A percentile compares a stretch with the other conserved stretches of the same genome.
phyloP scores from a whole-genome alignment of 306 rosid genomes.

The Begonia peltatifolia region DNA sequence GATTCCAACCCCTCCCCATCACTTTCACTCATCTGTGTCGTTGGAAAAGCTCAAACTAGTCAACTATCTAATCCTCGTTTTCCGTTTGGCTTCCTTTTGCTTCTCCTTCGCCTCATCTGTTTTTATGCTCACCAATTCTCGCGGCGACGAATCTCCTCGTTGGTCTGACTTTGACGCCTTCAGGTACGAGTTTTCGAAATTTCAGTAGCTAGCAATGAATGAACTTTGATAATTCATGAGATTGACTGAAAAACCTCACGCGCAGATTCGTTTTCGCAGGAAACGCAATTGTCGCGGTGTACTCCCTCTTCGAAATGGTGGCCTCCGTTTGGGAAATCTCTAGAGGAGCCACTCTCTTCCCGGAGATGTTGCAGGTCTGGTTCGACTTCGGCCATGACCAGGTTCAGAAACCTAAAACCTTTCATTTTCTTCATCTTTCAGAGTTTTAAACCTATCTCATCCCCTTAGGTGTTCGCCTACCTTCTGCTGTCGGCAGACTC shows the following conservation, averaged over 20 bases:
- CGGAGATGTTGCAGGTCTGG: conserved; percentile 83
- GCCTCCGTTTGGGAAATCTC: conserved; percentile 94
- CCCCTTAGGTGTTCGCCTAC: conserved; percentile 71
- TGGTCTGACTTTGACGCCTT: conserved; percentile 88
- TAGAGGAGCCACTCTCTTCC: conserved; percentile 64
- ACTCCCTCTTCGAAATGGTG: conserved; percentile 72
- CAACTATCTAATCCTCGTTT: conserved; percentile 58
- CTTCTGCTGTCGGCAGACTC: conserved; percentile 72
- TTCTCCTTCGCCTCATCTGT: conserved; percentile 64
- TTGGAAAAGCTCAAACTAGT: conserved; percentile 78
- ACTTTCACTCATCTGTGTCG: conserved; percentile 81
- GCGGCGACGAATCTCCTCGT: conserved; percentile 41
- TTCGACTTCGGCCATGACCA: conserved; percentile 98
- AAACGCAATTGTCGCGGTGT: conserved; percentile 62
- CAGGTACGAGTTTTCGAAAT: conserved; percentile 31
- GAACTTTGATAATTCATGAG: background rate
- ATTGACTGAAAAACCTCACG: background rate
- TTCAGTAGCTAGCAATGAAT: too few relatives aligned
- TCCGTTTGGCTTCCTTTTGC: conserved; percentile 66
- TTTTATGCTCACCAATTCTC: conserved; percentile 81
- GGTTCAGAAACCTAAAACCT: conserved; percentile 25
- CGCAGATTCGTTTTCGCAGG: conserved; percentile 81
- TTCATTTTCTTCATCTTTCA: background rate
- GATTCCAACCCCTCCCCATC: conserved; percentile 12
- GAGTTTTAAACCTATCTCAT: too few relatives aligned